These are phyloP conservation scores for Macrophomina phaseolina DNA, from an alignment of 2,329 filamentous ascomycete species.

Conservation along the genomic window DNA sequence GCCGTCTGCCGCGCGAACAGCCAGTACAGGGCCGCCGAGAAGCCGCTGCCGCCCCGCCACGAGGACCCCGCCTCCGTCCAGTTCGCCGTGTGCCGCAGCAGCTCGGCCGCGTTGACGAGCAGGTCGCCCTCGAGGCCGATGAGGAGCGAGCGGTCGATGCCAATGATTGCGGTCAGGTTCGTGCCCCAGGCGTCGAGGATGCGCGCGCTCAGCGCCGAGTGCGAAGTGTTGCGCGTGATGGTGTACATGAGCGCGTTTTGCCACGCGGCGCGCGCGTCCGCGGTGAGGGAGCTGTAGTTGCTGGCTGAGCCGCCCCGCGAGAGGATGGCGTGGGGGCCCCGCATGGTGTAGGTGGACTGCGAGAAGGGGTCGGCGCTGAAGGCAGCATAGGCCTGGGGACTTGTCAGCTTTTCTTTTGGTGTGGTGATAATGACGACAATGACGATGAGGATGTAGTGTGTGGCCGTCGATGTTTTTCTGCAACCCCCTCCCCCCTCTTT, in stretches of 20 bases:
- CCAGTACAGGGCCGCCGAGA: slow-evolving; percentile 51
- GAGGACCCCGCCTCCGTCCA: slow-evolving; percentile 46
- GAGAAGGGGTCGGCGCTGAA: slow-evolving; percentile 27
- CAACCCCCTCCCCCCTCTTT: too few relatives aligned
- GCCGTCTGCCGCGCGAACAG: slow-evolving; percentile 48
- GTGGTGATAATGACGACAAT: too few relatives aligned
- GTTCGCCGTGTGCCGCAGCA: slow-evolving; percentile 52
- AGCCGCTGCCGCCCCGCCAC: slow-evolving; percentile 45
- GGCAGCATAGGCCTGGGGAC: background rate
- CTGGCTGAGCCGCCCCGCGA: slow-evolving; percentile 39
- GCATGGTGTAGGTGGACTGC: slow-evolving; percentile 36
- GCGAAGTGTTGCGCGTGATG: slow-evolving; percentile 45
- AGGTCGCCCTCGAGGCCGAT: slow-evolving; percentile 49
- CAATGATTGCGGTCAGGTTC: slow-evolving; percentile 42
- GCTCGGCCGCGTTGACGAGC: slow-evolving; percentile 52
- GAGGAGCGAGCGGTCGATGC: slow-evolving; percentile 45
- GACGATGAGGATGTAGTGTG: too few relatives aligned
- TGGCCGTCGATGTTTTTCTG: too few relatives aligned
- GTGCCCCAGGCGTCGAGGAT: slow-evolving; percentile 49
- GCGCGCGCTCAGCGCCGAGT: slow-evolving; percentile 42
- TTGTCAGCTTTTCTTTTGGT: too few relatives aligned
- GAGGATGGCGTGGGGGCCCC: slow-evolving; percentile 39
- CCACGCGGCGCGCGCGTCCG: slow-evolving; percentile 47
- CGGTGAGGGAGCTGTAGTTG: slow-evolving; percentile 47
- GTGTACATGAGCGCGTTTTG: slow-evolving; percentile 54